Percentiles rank a stretch among this genome's conserved stretches.
phyloP scores from a whole-genome alignment of 176 grass and related monocot species.

The Oryza nivara region DNA sequence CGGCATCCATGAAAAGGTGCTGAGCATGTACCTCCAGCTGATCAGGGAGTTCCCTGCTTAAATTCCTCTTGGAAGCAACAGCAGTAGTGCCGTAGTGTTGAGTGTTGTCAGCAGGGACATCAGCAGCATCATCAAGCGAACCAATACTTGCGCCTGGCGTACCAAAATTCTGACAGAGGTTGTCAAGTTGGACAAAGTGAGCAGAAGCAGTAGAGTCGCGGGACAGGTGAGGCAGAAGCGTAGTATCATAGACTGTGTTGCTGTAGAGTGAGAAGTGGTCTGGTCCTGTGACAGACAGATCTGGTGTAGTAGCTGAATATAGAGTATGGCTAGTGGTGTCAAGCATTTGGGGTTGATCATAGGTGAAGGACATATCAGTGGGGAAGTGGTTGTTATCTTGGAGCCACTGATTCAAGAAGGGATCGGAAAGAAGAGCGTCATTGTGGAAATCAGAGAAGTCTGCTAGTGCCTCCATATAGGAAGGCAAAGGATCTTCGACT shows the following conservation, averaged over 20 bases:
- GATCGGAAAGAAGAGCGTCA: constrained; percentile 35
- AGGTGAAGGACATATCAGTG: background rate
- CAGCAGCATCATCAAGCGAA: constrained; percentile 44
- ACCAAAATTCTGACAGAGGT: constrained; percentile 23
- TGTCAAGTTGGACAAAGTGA: constrained; percentile 34
- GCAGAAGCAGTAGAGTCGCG: constrained; percentile 38
- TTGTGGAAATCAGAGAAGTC: constrained; percentile 46
- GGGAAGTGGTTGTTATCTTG: constrained; percentile 37
- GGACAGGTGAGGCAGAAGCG: constrained; percentile 36
- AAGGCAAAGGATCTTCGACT: constrained; percentile 56
- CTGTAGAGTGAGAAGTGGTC: background rate
- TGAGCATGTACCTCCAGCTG: constrained; percentile 73
- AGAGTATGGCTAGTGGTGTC: background rate
- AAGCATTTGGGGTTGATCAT: constrained; percentile 30
- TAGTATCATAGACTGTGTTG: constrained; percentile 19
- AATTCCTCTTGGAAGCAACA: constrained; percentile 45
- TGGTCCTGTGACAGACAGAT: constrained; percentile 7
- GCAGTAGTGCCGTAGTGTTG: constrained; percentile 33
- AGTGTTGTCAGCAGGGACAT: constrained; percentile 42
- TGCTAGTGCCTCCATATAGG: constrained; percentile 45
- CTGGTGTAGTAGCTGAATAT: background rate
- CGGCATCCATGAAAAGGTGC: constrained; percentile 78
- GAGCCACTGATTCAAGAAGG: constrained; percentile 50
- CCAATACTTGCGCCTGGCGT: constrained; percentile 27
- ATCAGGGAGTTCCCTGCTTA: constrained; percentile 89